These are phyloP conservation scores for Drosera capensis DNA, from an alignment of 148 eudicot species.

Conservation along the genomic window DNA sequence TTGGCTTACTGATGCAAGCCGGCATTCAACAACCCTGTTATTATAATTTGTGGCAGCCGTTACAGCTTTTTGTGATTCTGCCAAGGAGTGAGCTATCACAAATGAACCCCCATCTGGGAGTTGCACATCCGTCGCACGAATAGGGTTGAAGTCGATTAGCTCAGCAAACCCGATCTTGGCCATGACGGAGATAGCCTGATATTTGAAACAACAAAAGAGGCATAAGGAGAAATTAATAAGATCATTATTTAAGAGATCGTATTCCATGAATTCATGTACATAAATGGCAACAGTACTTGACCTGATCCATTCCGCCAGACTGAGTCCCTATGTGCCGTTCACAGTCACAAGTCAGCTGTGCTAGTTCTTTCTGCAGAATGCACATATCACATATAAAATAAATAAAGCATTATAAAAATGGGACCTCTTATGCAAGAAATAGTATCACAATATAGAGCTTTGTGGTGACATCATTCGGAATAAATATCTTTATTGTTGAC, in stretches of 20 bases:
- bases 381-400: too few species aligned
- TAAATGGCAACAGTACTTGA: constrained; percentile 13
- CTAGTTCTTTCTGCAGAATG: constrained; percentile 72
- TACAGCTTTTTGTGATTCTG: constrained; percentile 92
- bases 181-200: constrained; percentile 96
- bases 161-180: constrained; percentile 80
- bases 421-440: neutral
- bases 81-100: constrained; percentile 88
- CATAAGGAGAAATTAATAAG: too few species aligned
- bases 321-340: constrained; percentile 95
- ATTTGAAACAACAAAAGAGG: too few species aligned
- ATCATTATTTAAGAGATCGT: too few species aligned
- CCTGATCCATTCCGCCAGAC: constrained; percentile 99
- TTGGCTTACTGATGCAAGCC: constrained; percentile 74
- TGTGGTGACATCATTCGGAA: too few species aligned
- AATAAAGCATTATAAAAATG: constrained; percentile 5
- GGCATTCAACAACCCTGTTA: constrained; percentile 95
- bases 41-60: constrained; percentile 97
- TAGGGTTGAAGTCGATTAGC: constrained; percentile 87
- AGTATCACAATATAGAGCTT: too few species aligned
- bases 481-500: too few species aligned
- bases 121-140: constrained; percentile 89
- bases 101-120: constrained; percentile 88
- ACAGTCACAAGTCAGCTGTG: constrained; percentile 89
- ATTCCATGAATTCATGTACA: too few species aligned